Evolutionary conservation across 345 rosid genomes (phyloP).

Genomic region (Melastoma malabathricum): DNA sequence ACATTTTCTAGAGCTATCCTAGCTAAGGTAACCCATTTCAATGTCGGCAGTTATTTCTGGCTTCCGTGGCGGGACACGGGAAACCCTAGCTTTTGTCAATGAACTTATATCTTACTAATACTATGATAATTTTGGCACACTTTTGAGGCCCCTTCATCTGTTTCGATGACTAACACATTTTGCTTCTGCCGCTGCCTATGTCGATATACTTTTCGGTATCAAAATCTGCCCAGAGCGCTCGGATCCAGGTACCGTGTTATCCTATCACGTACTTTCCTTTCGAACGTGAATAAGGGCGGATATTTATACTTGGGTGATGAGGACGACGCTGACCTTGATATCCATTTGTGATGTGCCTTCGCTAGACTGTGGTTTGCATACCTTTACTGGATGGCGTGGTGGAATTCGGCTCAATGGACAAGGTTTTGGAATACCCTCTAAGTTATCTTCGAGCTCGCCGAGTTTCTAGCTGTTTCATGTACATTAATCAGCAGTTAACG

Average conservation of each 20-base stretch:
- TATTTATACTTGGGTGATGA: conserved; percentile 1
- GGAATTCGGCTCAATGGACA: conserved; percentile 68
- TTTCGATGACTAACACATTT: too few relatives aligned
- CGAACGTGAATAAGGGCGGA: too few relatives aligned
- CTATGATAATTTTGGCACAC: too few relatives aligned
- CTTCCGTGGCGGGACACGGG: too few relatives aligned
- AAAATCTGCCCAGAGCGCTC: conserved; percentile 38
- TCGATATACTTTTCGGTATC: conserved; percentile 5
- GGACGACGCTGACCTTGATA: not conserved
- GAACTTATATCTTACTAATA: too few relatives aligned
- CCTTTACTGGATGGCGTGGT: conserved; percentile 84
- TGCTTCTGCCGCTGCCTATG: not conserved
- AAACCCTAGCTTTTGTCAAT: too few relatives aligned
- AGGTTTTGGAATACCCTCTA: conserved; percentile 20
- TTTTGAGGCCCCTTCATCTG: too few relatives aligned
- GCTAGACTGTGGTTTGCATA: conserved; percentile 86
- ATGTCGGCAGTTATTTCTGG: too few relatives aligned
- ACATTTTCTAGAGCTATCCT: conserved; percentile 86
- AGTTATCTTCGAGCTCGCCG: not conserved
- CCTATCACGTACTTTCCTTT: too few relatives aligned
- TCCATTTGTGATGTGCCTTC: not conserved
- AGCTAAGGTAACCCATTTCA: conserved; percentile 50
- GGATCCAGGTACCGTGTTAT: conserved; percentile 34
- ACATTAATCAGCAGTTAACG: not conserved
- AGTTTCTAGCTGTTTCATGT: not conserved